A percentile compares a stretch with the other conserved stretches of the same genome.
Conservation (phyloP, 2,329 filamentous ascomycete genomes). For the Venturia effusa region DNA sequence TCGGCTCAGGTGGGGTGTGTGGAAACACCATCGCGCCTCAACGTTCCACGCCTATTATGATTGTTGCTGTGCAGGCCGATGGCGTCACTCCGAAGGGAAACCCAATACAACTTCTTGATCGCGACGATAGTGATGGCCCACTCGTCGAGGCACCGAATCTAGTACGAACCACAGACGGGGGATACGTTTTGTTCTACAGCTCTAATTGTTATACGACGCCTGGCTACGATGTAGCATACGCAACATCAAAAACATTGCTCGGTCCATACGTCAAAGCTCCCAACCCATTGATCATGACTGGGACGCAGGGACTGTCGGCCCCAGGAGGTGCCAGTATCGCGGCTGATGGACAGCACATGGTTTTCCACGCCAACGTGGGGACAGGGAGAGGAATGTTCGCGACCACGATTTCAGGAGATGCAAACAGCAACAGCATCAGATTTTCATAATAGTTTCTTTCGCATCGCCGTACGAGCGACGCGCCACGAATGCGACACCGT, state of each 20-base stretch:
- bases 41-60: slow-evolving; percentile 43
- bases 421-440: background rate
- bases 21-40: slow-evolving; percentile 33
- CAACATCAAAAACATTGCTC: slow-evolving; percentile 29
- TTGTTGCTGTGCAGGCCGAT: slow-evolving; percentile 41
- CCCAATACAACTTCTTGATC: slow-evolving; percentile 37
- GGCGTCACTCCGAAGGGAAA: slow-evolving; percentile 44
- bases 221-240: slow-evolving; percentile 50
- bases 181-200: slow-evolving; percentile 53
- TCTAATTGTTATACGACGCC: slow-evolving; percentile 46
- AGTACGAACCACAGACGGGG: slow-evolving; percentile 33
- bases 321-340: slow-evolving; percentile 14
- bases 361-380: slow-evolving; percentile 10
- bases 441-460: background rate
- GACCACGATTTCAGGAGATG: slow-evolving; percentile 4
- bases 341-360: slow-evolving; percentile 10
- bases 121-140: slow-evolving; percentile 37
- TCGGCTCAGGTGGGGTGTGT: slow-evolving; percentile 37
- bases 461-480: background rate
- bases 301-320: slow-evolving; percentile 12
- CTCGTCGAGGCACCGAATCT: slow-evolving; percentile 52
- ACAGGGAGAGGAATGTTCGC: slow-evolving; percentile 12
- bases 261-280: slow-evolving; percentile 16
- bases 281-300: slow-evolving; percentile 11
- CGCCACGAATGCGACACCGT: background rate